Percentiles rank a stretch among this genome's conserved stretches.
Evolutionary conservation across 2,329 filamentous ascomycete genomes (phyloP).

Genomic region (Hymenoscyphus infarciens): DNA sequence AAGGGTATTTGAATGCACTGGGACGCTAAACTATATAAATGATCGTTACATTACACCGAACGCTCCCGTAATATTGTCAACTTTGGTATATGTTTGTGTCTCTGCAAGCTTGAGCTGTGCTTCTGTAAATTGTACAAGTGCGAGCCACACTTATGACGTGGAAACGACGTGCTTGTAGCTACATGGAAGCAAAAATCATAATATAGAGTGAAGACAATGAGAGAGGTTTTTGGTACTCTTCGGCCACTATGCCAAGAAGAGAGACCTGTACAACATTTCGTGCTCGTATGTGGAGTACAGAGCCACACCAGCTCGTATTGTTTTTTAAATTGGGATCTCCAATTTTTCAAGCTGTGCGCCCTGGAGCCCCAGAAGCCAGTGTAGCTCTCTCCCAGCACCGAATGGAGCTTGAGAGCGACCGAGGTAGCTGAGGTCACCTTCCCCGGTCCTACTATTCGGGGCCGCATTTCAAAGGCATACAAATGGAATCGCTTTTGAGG

Average conservation of each 20-base stretch:
- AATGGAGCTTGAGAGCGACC: background rate
- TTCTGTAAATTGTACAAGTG: background rate
- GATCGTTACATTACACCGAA: background rate
- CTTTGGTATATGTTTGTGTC: background rate
- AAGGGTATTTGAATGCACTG: background rate
- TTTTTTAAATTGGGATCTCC: background rate
- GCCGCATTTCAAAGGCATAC: too few species aligned
- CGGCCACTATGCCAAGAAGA: background rate
- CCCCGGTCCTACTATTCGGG: too few species aligned
- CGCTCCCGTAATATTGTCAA: background rate
- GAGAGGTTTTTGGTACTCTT: too few species aligned
- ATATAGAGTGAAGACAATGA: background rate
- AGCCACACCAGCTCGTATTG: background rate
- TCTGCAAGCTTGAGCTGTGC: background rate
- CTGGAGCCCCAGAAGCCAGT: background rate
- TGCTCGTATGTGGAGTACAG: background rate
- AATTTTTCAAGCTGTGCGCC: background rate
- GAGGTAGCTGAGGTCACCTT: background rate
- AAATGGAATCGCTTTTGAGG: too few species aligned
- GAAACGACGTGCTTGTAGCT: constrained; percentile 3
- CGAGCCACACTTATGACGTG: background rate
- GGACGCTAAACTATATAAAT: background rate
- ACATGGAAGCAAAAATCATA: background rate
- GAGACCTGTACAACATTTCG: background rate
- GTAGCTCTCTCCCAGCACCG: background rate